phyloP scores from a whole-genome alignment of 768 basidiomycete species.

The Kwoniella heveanensis region DNA sequence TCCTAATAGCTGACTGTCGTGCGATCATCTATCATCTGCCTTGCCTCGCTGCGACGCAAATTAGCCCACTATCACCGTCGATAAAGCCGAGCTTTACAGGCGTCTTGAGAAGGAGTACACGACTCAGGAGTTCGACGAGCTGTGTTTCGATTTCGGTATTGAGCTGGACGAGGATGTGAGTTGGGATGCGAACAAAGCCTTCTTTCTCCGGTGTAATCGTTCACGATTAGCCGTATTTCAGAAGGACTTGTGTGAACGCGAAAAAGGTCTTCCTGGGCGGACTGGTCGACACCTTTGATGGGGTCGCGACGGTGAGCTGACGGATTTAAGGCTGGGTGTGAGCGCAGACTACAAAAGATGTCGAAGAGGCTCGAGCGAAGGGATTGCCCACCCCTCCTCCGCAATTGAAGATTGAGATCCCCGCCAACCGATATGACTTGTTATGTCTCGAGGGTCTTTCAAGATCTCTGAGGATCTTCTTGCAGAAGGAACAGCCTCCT shows the following conservation, averaged over 20 bases:
- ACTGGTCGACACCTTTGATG: no score
- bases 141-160: conserved; percentile 95
- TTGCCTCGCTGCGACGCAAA: no score
- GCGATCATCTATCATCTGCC: no score
- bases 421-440: conserved; percentile 98
- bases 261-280: no score
- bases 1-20: no score
- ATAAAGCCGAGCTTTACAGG: conserved; percentile 91
- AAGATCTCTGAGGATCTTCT: conserved; percentile 78
- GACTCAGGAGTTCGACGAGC: conserved; percentile 88
- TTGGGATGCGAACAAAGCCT: no score
- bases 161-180: conserved; percentile 97
- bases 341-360: conserved; percentile 86
- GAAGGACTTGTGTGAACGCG: no score
- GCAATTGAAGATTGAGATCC: conserved; percentile 98
- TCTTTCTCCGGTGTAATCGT: no score
- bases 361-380: conserved; percentile 76
- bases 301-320: no score
- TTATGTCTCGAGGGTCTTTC: conserved; percentile 96
- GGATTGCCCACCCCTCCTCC: conserved; percentile 78
- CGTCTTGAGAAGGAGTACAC: conserved; percentile 80
- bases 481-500: conserved; percentile 69
- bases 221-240: no score
- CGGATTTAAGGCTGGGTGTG: no score
- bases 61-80: conserved; percentile 87